Base-by-base conservation (phyloP, 2,329 filamentous ascomycete species). In the Cercospora janseana region DNA sequence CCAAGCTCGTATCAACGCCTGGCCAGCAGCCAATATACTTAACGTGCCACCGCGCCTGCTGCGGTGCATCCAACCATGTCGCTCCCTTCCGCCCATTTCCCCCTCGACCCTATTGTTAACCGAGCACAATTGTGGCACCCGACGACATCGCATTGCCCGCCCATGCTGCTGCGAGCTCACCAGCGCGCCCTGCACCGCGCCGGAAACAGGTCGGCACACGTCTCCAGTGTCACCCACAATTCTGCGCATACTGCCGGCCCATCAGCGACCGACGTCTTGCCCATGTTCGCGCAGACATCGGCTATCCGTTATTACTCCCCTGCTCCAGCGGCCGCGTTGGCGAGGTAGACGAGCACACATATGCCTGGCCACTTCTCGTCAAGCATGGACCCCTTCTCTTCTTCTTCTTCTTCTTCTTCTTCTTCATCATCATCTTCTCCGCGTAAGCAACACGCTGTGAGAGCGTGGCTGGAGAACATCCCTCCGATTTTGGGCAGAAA, bases 61-160 rank as follows among this genome's bases (percentile, higher is more conserved):
- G 59, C 56, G 51, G 63, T 63, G 59, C 60, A 52, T 62, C 64
- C 61, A 63, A 61, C 58, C 60, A 63, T 57, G 34, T n/a, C 34
- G 21, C 34, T 38, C 7, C 34, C 3, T 15, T 46, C 24, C 31
- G 16, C 20, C 13, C 29, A 37, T 38, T 46, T 47, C 58, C 41
- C 16, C 51, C 21, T 52, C 34, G 52, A 54, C 59, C 56, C 59
- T 35, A 52, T 54, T 55, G 46, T 49, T 52, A 57, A 54, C 53
- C 60, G 52, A 59, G 31, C 37, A 45, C 48, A 37, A 48, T 37
- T 52, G 56, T 57, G 51, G 32, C 45, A 49, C 48, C 46, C 52
- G 16, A 51, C 43, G 8, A 46, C 52, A 46, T 38, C 46, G 35
- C 8, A 23, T 21, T 16, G 49, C 48, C 50, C 49, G 46, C 45